These are phyloP conservation scores for Circinella umbellata DNA, from an alignment of 371 early-diverging fungal genomes.

Conservation along the genomic window DNA sequence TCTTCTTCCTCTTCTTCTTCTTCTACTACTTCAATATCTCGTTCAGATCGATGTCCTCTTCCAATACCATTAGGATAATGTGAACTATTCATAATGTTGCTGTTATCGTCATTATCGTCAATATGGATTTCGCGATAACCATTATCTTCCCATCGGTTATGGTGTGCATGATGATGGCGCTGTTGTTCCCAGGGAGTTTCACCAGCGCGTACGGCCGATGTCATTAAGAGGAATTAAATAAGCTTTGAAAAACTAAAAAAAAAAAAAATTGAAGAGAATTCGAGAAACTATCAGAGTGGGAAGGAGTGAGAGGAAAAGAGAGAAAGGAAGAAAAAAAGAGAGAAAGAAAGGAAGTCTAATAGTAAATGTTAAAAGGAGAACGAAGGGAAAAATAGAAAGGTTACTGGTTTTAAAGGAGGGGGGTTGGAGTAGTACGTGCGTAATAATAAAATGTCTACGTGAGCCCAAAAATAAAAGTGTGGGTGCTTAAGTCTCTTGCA, in stretches of 20 bases:
- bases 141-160: constrained; percentile 13
- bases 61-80: constrained; percentile 5
- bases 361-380: constrained; percentile 5
- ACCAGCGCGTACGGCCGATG: constrained; percentile 12
- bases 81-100: background rate
- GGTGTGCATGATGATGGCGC: constrained; percentile 7
- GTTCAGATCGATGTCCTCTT: constrained; percentile 8
- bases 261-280: constrained; percentile 1
- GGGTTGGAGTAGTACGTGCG: background rate
- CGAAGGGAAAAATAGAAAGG: background rate
- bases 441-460: background rate
- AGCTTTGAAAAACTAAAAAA: constrained; percentile 1
- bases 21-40: constrained; percentile 23
- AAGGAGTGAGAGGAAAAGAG: background rate
- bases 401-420: constrained; percentile 4
- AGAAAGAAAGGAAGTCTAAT: background rate
- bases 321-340: constrained; percentile 8
- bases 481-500: no score
- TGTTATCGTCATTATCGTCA: constrained; percentile 33
- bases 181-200: constrained; percentile 8
- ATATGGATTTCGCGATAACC: constrained; percentile 20
- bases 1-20: constrained; percentile 61
- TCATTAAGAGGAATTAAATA: constrained; percentile 6
- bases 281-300: background rate
- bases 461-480: background rate